Evolutionary conservation across 2,329 filamentous ascomycete genomes (phyloP).

Genomic region (Verticillium dahliae): DNA sequence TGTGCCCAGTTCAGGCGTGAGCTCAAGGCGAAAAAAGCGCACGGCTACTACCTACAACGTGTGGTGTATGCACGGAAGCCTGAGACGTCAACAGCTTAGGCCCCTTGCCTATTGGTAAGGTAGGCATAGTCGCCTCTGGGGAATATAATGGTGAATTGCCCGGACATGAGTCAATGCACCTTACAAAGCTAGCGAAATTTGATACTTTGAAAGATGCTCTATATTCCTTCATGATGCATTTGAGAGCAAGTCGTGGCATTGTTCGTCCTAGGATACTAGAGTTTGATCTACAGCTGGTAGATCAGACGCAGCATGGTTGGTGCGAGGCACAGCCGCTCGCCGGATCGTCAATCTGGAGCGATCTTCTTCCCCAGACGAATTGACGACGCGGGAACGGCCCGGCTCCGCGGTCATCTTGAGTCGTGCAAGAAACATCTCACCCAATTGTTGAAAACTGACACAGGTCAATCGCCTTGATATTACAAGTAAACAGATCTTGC

Average conservation of each 20-base stretch:
- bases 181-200: neutral
- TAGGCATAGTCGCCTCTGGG: neutral
- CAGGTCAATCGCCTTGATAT: too few species aligned
- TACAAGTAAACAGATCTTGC: too few species aligned
- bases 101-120: neutral
- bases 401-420: too few species aligned
- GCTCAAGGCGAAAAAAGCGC: constrained; percentile 18
- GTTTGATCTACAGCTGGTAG: neutral
- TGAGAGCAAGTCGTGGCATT: too few species aligned
- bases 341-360: neutral
- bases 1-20: constrained; percentile 25
- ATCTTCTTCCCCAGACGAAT: neutral
- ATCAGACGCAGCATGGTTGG: neutral
- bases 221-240: too few species aligned
- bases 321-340: neutral
- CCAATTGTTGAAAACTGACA: too few species aligned
- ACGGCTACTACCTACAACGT: constrained; percentile 20
- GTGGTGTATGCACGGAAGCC: constrained; percentile 22
- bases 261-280: neutral
- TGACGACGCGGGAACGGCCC: too few species aligned
- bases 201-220: too few species aligned
- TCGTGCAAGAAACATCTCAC: too few species aligned
- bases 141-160: too few species aligned
- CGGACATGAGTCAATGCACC: neutral
- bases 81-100: neutral